Evolutionary conservation across 2,329 filamentous ascomycete genomes (phyloP).

Genomic region (Epichloe festucae): DNA sequence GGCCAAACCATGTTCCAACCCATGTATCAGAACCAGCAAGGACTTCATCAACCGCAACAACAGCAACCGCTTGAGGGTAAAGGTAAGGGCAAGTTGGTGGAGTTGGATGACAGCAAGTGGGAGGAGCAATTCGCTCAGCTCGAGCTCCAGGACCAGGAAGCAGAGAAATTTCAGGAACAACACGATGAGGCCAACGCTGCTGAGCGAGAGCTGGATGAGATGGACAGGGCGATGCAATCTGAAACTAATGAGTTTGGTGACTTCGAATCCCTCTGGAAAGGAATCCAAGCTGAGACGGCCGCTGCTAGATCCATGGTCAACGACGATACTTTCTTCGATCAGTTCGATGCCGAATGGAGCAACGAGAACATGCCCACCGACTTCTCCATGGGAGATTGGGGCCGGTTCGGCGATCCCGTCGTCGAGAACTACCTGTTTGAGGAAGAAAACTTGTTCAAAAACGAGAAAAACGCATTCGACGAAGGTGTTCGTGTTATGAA

Average conservation of each 20-base stretch:
- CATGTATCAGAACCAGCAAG: slow-evolving; percentile 33
- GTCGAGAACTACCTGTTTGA: slow-evolving; percentile 91
- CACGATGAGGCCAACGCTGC: slow-evolving; percentile 55
- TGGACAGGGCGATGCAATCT: slow-evolving; percentile 57
- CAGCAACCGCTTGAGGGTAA: slow-evolving; percentile 43
- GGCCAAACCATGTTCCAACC: slow-evolving; percentile 39
- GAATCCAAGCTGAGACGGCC: slow-evolving; percentile 65
- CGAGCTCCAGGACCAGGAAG: slow-evolving; percentile 48
- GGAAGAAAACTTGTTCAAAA: slow-evolving; percentile 78
- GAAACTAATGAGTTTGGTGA: slow-evolving; percentile 69
- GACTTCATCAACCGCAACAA: slow-evolving; percentile 28
- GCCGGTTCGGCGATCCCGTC: slow-evolving; percentile 57
- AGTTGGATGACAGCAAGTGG: slow-evolving; percentile 89
- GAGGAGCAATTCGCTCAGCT: slow-evolving; percentile 92
- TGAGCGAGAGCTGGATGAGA: slow-evolving; percentile 75
- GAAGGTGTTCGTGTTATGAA: slow-evolving; percentile 89
- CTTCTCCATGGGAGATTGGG: slow-evolving; percentile 51
- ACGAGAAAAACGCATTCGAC: slow-evolving; percentile 73
- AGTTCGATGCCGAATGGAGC: slow-evolving; percentile 72
- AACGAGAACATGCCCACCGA: slow-evolving; percentile 40
- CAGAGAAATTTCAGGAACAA: slow-evolving; percentile 32
- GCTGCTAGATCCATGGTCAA: slow-evolving; percentile 60
- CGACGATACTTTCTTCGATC: slow-evolving; percentile 46
- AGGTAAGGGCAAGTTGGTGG: slow-evolving; percentile 86
- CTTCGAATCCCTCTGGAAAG: slow-evolving; percentile 82